phyloP scores from a whole-genome alignment of 2,329 filamentous ascomycete genomes.

The Colletotrichum tamarilloi region DNA sequence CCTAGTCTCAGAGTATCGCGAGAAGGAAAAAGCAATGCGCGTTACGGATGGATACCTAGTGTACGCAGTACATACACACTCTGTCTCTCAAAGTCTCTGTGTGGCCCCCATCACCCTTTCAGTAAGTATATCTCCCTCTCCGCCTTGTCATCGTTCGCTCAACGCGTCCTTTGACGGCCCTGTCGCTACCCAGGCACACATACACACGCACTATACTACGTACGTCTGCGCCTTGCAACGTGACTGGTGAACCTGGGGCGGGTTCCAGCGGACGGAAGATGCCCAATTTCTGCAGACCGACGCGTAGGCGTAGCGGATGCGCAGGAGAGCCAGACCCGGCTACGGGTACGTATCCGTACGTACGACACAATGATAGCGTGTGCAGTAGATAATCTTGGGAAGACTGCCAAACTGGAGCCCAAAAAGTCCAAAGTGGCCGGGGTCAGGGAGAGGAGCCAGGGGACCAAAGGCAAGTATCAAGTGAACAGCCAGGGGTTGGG shows the following conservation, averaged over 20 bases:
- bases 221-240: neutral
- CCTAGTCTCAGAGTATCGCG: constrained; percentile 33
- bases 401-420: neutral
- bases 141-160: neutral
- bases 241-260: neutral
- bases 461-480: neutral
- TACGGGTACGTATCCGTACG: neutral
- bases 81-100: neutral
- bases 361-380: constrained; percentile 12
- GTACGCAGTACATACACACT: neutral
- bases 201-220: constrained; percentile 5
- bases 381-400: constrained; percentile 20
- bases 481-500: neutral
- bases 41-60: neutral
- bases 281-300: constrained; percentile 17
- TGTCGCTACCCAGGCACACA: neutral
- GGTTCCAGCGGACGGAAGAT: neutral
- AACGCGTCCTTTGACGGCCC: neutral
- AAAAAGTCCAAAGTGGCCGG: neutral
- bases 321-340: neutral
- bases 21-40: constrained; percentile 29
- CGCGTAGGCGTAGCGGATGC: neutral
- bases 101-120: neutral
- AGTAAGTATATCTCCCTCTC: neutral
- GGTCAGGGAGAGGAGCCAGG: constrained; percentile 1